phyloP scores from a whole-genome alignment of 2,329 filamentous ascomycete species.

The Thermoascus crustaceus region DNA sequence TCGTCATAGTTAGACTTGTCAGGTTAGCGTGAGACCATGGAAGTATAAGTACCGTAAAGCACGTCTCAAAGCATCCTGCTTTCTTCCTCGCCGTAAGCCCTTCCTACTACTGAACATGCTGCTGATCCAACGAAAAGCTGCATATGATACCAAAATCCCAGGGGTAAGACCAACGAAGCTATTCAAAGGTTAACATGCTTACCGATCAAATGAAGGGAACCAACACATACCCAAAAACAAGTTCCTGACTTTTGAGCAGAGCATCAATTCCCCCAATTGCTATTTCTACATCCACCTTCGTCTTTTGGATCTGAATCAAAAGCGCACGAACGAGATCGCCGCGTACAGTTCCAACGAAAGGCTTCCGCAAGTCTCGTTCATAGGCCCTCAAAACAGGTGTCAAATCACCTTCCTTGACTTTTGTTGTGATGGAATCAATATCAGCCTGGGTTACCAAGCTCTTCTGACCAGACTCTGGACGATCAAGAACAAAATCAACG shows the following conservation, averaged over 20 bases:
- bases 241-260: constrained; percentile 87
- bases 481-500: constrained; percentile 84
- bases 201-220: neutral
- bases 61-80: constrained; percentile 63
- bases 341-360: constrained; percentile 71
- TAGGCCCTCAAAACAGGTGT: constrained; percentile 87
- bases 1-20: constrained; percentile 1
- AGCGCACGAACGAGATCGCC: constrained; percentile 85
- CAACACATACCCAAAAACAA: constrained; percentile 64
- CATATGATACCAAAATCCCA: constrained; percentile 77
- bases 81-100: constrained; percentile 57
- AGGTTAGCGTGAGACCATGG: neutral
- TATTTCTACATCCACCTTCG: constrained; percentile 94
- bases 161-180: constrained; percentile 91
- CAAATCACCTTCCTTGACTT: constrained; percentile 84
- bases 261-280: constrained; percentile 94
- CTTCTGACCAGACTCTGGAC: constrained; percentile 51
- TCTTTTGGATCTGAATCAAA: constrained; percentile 96
- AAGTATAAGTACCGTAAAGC: constrained; percentile 53
- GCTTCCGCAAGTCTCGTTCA: constrained; percentile 75
- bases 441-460: constrained; percentile 57
- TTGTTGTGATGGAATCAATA: constrained; percentile 64
- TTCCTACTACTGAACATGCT: constrained; percentile 61
- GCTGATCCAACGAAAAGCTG: constrained; percentile 62
- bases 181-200: constrained; percentile 9